Conservation (phyloP, 169 alveolate species). For the Fabrea salina region DNA sequence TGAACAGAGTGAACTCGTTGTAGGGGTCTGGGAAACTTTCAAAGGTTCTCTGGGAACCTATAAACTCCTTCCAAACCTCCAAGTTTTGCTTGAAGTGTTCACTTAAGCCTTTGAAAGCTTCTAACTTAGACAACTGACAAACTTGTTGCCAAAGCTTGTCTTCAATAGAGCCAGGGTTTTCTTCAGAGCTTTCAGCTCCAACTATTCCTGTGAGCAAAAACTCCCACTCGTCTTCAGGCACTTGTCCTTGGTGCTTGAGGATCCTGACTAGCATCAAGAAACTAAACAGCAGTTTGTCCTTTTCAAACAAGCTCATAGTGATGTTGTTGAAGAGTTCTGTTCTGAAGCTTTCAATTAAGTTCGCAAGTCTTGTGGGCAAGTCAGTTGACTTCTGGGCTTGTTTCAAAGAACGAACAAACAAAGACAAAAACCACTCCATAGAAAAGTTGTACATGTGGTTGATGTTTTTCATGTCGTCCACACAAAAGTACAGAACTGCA, state of each 20-base stretch:
- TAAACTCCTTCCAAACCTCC: slow-evolving; percentile 31
- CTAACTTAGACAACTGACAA: slow-evolving; percentile 28
- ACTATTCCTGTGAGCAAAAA: slow-evolving; percentile 59
- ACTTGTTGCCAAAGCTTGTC: slow-evolving; percentile 45
- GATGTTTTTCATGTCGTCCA: slow-evolving; percentile 62
- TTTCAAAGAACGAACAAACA: slow-evolving; percentile 64
- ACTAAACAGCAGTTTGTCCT: slow-evolving; percentile 74
- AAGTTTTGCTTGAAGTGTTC: slow-evolving; percentile 43
- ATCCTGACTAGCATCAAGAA: slow-evolving; percentile 66
- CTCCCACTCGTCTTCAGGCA: slow-evolving; percentile 52
- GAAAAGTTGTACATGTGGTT: slow-evolving; percentile 82
- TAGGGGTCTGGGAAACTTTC: slow-evolving; percentile 1
- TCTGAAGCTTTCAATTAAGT: slow-evolving; percentile 62
- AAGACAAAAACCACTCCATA: slow-evolving; percentile 68
- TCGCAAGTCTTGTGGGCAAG: slow-evolving; percentile 61
- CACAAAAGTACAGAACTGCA: slow-evolving; percentile 72
- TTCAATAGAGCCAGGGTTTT: slow-evolving; percentile 46
- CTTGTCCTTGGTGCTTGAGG: slow-evolving; percentile 49
- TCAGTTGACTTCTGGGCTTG: slow-evolving; percentile 68
- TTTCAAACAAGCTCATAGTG: slow-evolving; percentile 72
- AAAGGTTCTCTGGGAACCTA: neutral
- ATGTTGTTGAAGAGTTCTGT: slow-evolving; percentile 68
- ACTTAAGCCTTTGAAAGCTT: slow-evolving; percentile 31
- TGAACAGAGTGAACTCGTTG: neutral
- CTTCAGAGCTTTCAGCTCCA: slow-evolving; percentile 50